Evolutionary conservation across 768 basidiomycete genomes (phyloP).

Genomic region (Hygrocybe coccinea): DNA sequence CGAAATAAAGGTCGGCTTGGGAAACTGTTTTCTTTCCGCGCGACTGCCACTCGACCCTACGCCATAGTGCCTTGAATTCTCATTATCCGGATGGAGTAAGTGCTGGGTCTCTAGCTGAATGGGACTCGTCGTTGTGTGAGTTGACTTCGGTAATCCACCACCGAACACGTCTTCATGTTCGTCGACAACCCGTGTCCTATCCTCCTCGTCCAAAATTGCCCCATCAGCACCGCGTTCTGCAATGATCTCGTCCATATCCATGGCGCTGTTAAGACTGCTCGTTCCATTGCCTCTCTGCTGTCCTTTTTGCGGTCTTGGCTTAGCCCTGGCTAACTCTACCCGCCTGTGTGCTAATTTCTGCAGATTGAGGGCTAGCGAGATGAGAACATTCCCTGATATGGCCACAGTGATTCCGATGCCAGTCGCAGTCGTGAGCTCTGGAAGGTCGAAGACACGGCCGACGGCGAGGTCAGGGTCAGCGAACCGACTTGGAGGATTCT

Average conservation of each 20-base stretch:
- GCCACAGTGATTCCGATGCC: constrained; percentile 79
- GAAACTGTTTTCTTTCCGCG: background rate
- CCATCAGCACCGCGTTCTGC: background rate
- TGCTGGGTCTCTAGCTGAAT: background rate
- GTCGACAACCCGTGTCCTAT: constrained; percentile 4
- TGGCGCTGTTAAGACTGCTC: background rate
- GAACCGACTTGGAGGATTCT: background rate
- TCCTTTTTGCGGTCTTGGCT: background rate
- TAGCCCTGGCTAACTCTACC: constrained; percentile 36
- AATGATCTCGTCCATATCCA: background rate
- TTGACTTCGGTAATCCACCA: constrained; percentile 5
- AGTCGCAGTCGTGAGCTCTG: constrained; percentile 50
- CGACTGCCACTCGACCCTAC: background rate
- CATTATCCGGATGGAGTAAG: constrained; percentile 7
- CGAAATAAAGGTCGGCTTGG: constrained; percentile 30
- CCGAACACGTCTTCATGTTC: background rate
- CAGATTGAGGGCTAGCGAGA: constrained; percentile 84
- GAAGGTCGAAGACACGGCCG: constrained; percentile 34
- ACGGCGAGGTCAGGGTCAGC: too few species aligned
- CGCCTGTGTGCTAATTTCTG: constrained; percentile 89
- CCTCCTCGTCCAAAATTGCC: constrained; percentile 20
- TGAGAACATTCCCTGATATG: constrained; percentile 79
- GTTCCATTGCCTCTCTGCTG: background rate
- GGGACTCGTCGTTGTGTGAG: background rate
- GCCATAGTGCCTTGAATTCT: background rate